Conservation (phyloP, 176 grass and related monocot genomes). For the Avena eriantha region DNA sequence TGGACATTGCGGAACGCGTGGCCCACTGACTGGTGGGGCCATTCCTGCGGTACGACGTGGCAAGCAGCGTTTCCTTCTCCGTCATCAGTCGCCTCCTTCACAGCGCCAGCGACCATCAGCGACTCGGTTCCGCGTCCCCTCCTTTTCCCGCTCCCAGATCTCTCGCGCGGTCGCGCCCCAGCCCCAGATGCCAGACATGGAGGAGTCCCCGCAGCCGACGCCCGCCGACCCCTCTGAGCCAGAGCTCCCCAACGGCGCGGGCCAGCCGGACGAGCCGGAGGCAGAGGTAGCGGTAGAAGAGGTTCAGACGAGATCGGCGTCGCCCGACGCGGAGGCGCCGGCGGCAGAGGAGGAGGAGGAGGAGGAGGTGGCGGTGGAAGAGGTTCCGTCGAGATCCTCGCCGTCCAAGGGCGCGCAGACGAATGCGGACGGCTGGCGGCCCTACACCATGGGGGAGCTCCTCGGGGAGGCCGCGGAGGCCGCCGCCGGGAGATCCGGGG, state of each 20-base stretch:
- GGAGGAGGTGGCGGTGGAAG: background rate
- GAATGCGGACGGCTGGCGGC: constrained; percentile 43
- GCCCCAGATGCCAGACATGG: constrained; percentile 19
- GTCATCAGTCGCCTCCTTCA: background rate
- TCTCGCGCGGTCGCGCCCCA: background rate
- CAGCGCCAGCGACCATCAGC: background rate
- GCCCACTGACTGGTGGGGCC: background rate
- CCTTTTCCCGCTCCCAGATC: constrained; percentile 3
- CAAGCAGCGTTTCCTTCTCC: background rate
- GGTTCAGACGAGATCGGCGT: background rate
- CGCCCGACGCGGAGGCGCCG: background rate
- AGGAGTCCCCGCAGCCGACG: constrained; percentile 14
- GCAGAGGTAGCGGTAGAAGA: constrained; percentile 9
- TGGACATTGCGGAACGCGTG: background rate
- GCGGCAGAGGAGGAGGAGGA: background rate
- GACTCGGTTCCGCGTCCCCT: background rate
- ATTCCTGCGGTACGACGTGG: background rate
- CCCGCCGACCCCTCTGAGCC: constrained; percentile 4
- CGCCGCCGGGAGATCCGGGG: constrained; percentile 48
- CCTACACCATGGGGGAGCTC: constrained; percentile 79
- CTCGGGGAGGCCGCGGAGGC: constrained; percentile 59
- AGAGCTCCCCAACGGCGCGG: constrained; percentile 29
- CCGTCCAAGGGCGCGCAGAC: background rate
- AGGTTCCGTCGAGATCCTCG: background rate
- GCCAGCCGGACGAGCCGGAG: constrained; percentile 29